phyloP scores from a whole-genome alignment of 345 rosid species.

The Erysimum cheiranthoides region DNA sequence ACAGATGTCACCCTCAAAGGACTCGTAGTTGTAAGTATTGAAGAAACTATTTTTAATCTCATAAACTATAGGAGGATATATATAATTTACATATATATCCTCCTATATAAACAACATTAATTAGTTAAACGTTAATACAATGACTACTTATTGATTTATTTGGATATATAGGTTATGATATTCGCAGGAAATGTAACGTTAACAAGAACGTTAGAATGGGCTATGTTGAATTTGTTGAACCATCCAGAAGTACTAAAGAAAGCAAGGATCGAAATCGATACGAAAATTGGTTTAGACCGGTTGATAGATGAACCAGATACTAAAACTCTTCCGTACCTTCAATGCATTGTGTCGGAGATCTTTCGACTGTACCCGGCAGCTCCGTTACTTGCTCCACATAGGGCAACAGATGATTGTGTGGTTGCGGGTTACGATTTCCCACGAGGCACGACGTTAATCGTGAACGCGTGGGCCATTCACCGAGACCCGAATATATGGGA shows the following conservation, averaged over 20 bases:
- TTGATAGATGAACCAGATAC: conserved; percentile 62
- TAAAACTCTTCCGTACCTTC: conserved; percentile 57
- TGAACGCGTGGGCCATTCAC: conserved; percentile 72
- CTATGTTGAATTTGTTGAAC: conserved; percentile 33
- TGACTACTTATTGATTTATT: background rate
- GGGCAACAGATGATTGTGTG: conserved; percentile 51
- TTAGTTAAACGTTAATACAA: background rate
- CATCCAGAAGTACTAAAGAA: conserved; percentile 21
- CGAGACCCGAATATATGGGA: conserved; percentile 62
- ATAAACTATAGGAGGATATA: too few species aligned
- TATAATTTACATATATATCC: too few species aligned
- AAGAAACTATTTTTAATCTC: background rate
- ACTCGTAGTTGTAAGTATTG: conserved; percentile 37
- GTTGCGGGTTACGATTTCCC: conserved; percentile 64
- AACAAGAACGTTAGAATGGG: conserved; percentile 26
- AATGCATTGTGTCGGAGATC: conserved; percentile 60
- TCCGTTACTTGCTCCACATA: conserved; percentile 65
- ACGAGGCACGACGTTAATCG: conserved; percentile 53
- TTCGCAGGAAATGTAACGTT: conserved; percentile 20
- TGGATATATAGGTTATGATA: conserved; percentile 23
- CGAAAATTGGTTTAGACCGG: conserved; percentile 45
- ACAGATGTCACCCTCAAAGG: conserved; percentile 62
- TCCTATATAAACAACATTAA: background rate
- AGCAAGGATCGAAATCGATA: conserved; percentile 14
- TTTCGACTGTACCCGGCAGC: conserved; percentile 62